Evolutionary conservation across 2,329 filamentous ascomycete species (phyloP).

Genomic region (Xylariaceae sp.): DNA sequence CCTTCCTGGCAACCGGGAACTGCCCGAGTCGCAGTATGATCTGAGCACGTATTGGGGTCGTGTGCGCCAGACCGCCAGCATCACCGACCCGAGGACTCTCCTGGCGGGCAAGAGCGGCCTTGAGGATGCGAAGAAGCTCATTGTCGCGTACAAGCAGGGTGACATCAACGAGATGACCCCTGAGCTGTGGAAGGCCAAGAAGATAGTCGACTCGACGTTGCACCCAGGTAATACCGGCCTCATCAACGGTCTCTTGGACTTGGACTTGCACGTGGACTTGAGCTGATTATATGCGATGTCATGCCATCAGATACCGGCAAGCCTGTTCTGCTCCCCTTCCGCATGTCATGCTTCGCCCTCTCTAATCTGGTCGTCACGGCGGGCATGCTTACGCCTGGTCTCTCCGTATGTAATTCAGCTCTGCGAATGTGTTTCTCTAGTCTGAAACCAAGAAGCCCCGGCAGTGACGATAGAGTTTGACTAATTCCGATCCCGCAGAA

Average conservation of each 20-base stretch:
- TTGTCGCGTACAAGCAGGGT: constrained; percentile 84
- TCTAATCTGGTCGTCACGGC: constrained; percentile 93
- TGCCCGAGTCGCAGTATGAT: constrained; percentile 90
- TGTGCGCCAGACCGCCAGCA: constrained; percentile 81
- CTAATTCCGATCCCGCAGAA: constrained; percentile 48
- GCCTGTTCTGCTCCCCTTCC: constrained; percentile 89
- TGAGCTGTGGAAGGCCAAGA: constrained; percentile 93
- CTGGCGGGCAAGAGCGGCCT: constrained; percentile 76
- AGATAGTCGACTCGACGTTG: constrained; percentile 92
- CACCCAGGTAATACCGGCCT: constrained; percentile 70
- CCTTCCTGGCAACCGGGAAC: constrained; percentile 68
- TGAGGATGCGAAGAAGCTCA: constrained; percentile 78
- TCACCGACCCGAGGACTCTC: constrained; percentile 92
- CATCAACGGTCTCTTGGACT: neutral
- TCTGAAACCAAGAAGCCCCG: neutral
- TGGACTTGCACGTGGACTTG: neutral
- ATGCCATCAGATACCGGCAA: constrained; percentile 73
- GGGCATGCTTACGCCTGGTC: constrained; percentile 91
- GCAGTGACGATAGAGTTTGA: constrained; percentile 7
- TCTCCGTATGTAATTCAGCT: constrained; percentile 53
- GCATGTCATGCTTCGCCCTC: constrained; percentile 94
- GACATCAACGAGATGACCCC: constrained; percentile 77
- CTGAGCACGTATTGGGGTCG: constrained; percentile 92
- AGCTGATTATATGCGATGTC: constrained; percentile 12
- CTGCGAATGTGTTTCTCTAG: neutral